A percentile compares a stretch with the other conserved stretches of the same genome.
Conservation (phyloP, 225 moss, liverwort and hornwort genomes). For the Lunularia cruciata region DNA sequence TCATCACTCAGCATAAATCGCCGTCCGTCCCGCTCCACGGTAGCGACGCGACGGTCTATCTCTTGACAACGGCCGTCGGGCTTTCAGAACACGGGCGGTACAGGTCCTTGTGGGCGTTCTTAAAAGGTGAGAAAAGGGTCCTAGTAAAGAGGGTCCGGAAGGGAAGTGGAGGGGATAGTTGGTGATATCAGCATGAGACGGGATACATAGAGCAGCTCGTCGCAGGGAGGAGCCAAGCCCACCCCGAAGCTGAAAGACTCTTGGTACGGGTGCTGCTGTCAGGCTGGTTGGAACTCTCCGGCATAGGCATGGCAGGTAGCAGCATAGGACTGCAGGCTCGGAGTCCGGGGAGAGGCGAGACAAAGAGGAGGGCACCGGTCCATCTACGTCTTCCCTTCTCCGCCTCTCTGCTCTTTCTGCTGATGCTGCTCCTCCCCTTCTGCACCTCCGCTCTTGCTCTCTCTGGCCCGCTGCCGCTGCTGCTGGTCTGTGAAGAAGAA, state of each 20-base stretch:
- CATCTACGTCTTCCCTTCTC: not conserved
- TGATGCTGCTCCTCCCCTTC: not conserved
- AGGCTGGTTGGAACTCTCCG: too few species aligned
- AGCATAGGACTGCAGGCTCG: constrained; percentile 1
- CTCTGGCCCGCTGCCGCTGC: not conserved
- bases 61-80: not conserved
- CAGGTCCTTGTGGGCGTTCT: not conserved
- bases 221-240: not conserved
- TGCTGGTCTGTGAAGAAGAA: not conserved
- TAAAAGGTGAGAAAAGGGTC: not conserved
- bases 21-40: not conserved
- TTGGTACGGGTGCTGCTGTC: not conserved
- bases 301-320: too few species aligned
- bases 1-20: too few species aligned
- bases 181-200: constrained; percentile 14
- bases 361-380: not conserved
- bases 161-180: not conserved
- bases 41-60: constrained; percentile 1
- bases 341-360: not conserved
- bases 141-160: not conserved
- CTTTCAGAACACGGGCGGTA: not conserved
- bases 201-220: not conserved
- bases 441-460: not conserved
- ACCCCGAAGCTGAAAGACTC: not conserved
- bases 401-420: not conserved